Percentiles rank a stretch among this genome's conserved stretches.
These are phyloP conservation scores for Blastobotrys americana DNA, from an alignment of 805 yeast species.

Conservation along the genomic window DNA sequence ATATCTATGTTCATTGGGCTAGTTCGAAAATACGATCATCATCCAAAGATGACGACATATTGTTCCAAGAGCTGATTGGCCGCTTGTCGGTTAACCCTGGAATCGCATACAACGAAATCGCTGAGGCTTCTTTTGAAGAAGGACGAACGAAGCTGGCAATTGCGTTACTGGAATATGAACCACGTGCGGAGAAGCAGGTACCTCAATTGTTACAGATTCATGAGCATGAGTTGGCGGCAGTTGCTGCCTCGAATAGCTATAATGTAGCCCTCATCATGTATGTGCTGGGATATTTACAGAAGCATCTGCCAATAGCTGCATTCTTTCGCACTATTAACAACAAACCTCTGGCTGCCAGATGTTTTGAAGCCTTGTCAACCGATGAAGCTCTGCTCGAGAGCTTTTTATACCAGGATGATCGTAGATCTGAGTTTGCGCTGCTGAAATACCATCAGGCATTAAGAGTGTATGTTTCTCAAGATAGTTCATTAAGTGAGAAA, in stretches of 20 bases:
- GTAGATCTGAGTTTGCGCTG: constrained; percentile 40
- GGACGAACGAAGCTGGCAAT: constrained; percentile 69
- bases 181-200: constrained; percentile 51
- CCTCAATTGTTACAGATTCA: constrained; percentile 62
- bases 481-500: constrained; percentile 15
- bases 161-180: constrained; percentile 61
- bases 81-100: constrained; percentile 38
- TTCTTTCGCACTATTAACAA: constrained; percentile 60
- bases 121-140: constrained; percentile 65
- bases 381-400: constrained; percentile 41
- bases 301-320: constrained; percentile 53
- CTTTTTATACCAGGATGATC: constrained; percentile 60
- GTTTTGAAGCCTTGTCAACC: constrained; percentile 34
- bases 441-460: constrained; percentile 32
- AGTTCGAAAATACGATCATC: constrained; percentile 55
- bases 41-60: constrained; percentile 48
- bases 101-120: constrained; percentile 52
- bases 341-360: constrained; percentile 35
- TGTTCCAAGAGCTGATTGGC: constrained; percentile 44
- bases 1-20: constrained; percentile 75
- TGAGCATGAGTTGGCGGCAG: constrained; percentile 60
- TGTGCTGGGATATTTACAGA: constrained; percentile 48
- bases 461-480: too few species aligned
- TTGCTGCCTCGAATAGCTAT: constrained; percentile 55
- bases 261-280: constrained; percentile 54